Evolutionary conservation across 371 early-diverging fungal species (phyloP), one percentile per base, ranked within the genome.

Genomic region (Mucor lusitanicus): DNA sequence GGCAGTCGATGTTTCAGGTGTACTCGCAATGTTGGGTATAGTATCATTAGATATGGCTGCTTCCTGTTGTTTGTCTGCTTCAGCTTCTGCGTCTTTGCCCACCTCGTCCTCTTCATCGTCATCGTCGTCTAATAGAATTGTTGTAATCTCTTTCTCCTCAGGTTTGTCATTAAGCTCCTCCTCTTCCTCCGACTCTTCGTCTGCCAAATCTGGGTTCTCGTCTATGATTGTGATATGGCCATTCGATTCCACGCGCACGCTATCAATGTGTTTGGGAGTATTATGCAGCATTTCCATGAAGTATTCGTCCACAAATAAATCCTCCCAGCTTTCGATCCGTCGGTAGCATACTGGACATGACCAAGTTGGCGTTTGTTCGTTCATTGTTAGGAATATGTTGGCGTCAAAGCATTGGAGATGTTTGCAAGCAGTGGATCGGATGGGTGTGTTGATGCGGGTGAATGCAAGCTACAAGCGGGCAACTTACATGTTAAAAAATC

Each of bases 341-440:
- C 78, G 67, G 64, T 83, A 79, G 65, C 94, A 94, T 0, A 91
- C 85, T 3, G 94, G 94, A 50, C 94, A 94, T 35, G 82, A 84
- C 90, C 90, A 92, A 1, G 87, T 85, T 0, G 91, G 89, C 4
- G 85, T 83, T 46, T 86, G 89, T 61, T 87, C 88, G 53, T 91
- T 92, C 81, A 94, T 85, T 28, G 83, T 74, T 35, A 92, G 73
- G 61, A 87, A 93, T 0, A 86, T 85, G 11, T 67, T 73, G 6
- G 84, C 87, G 62, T 94, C 94, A 71, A 91, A 94, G 68, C 94
- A 94, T 69, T 93, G 91, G 13, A 89, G 54, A 73, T 93, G 94
- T 21, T 82, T 71, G 67, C 94, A 93, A 9, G 70, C 64, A 1
- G 62, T 70, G 0, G 90, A 83, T 55, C 91, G 85, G n/a, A 82